These are phyloP conservation scores for Sporisorium iseilematis-ciliati DNA, from an alignment of 1,284 basidiomycete species.

Conservation along the genomic window DNA sequence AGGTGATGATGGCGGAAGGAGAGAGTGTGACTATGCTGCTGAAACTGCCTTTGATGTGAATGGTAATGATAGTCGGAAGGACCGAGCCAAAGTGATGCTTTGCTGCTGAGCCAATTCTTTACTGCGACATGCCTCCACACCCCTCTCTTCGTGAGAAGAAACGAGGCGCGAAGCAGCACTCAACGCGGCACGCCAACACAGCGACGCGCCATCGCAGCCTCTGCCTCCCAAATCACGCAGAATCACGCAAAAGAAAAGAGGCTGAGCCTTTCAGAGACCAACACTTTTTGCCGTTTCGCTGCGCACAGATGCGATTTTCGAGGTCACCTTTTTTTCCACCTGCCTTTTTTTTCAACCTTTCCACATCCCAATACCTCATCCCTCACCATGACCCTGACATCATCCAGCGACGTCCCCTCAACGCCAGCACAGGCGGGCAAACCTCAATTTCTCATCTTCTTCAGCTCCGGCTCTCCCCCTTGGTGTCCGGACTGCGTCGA, in stretches of 20 bases:
- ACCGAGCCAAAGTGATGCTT: too few species aligned
- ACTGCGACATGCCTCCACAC: not conserved
- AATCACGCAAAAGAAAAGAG: not conserved
- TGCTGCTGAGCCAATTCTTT: not conserved
- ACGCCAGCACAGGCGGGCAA: not conserved
- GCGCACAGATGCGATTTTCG: constrained; percentile 3
- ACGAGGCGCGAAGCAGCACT: not conserved
- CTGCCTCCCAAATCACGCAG: too few species aligned
- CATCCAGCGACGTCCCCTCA: constrained; percentile 18
- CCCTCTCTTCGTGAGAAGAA: not conserved
- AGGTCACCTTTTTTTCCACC: not conserved
- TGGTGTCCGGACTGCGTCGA: constrained; percentile 62
- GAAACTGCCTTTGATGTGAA: not conserved
- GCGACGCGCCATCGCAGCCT: not conserved
- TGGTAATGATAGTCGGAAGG: not conserved
- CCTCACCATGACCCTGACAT: constrained; percentile 33
- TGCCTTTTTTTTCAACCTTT: not conserved
- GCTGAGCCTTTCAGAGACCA: constrained; percentile 7
- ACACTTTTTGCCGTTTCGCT: not conserved
- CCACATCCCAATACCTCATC: too few species aligned
- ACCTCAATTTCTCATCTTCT: constrained; percentile 51
- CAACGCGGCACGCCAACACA: constrained; percentile 2
- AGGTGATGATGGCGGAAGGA: constrained; percentile 1
- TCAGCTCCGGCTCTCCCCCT: constrained; percentile 51
- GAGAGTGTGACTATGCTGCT: not conserved